Base-by-base conservation (phyloP, 208 protist species). In the Acanthamoeba triangularis region DNA sequence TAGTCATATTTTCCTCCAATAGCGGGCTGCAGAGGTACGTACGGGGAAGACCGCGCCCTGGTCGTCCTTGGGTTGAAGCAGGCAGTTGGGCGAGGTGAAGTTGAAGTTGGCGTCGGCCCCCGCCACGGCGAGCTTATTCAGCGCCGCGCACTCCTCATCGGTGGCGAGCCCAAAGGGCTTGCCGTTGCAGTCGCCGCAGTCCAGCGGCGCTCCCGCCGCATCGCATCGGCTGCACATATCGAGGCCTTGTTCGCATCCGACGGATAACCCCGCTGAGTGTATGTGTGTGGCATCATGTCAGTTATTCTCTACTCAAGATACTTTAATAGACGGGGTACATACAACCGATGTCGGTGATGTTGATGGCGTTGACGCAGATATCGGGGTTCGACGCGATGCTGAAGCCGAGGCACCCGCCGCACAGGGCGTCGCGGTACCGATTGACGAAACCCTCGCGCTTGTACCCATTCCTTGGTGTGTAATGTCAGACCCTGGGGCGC, bases 81-180 rank as follows among this genome's bases (percentile, higher is more conserved):
- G 25, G 20, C 25, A 28, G 69, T 80, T n/a, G 18, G 69, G 69
- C 37, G 69, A 80, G 8, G 69, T 80, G 69, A 80, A 80, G 69
- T 80, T 47, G 37, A 49, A 80, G 30, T 44, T 41, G 69, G 37
- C 35, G 28, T 80, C 30, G 33, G 69, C 69, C 37, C 69, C 30
- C 11, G 30, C 16, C 30, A 47, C 69, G 6, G 69, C 33, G 8
- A 80, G 69, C 18, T 28, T 20, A 18, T 80, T 80, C 69, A 80
- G 69, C 8, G 25, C 69, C 25, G 7, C 20, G 35, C 69, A 80
- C 37, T 80, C 69, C 69, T 80, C 28, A 0, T 10, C 7, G n/a
- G 69, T 80, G 30, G 69, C 33, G n/a, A 80, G 69, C 16, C 69
- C 69, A 25, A 41, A 80, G n/a, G 69, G 69, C 69, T 30, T 35